Percentiles rank a stretch among this genome's conserved stretches.
phyloP scores from a whole-genome alignment of 2,329 filamentous ascomycete species.

The Neobulgaria alba region DNA sequence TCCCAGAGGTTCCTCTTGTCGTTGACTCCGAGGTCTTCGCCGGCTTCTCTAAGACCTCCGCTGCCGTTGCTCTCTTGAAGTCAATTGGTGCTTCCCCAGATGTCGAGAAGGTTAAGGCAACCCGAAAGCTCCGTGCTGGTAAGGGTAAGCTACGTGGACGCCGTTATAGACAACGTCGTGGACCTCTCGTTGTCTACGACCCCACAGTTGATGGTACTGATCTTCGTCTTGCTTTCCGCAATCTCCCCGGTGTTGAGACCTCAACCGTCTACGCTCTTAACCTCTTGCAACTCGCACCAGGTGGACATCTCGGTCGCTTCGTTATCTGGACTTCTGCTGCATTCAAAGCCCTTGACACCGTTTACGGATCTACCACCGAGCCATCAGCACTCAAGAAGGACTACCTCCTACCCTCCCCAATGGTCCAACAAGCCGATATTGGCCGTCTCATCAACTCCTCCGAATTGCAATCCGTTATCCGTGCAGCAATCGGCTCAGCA shows the following conservation, averaged over 20 bases:
- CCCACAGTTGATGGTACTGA: slow-evolving; percentile 92
- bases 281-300: slow-evolving; percentile 97
- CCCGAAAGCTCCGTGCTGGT: slow-evolving; percentile 93
- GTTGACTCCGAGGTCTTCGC: slow-evolving; percentile 86
- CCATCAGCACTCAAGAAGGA: slow-evolving; percentile 95
- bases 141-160: slow-evolving; percentile 98
- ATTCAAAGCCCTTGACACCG: slow-evolving; percentile 90
- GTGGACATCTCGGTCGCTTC: slow-evolving; percentile 98
- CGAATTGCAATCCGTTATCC: slow-evolving; percentile 94
- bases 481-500: slow-evolving; percentile 81
- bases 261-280: slow-evolving; percentile 89
- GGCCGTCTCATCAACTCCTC: slow-evolving; percentile 98
- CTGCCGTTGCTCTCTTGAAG: slow-evolving; percentile 79
- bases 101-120: slow-evolving; percentile 90
- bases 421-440: slow-evolving; percentile 91
- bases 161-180: slow-evolving; percentile 94
- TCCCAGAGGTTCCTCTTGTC: slow-evolving; percentile 96
- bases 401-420: slow-evolving; percentile 90
- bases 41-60: slow-evolving; percentile 78
- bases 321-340: slow-evolving; percentile 97
- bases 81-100: slow-evolving; percentile 84
- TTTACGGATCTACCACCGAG: slow-evolving; percentile 90
- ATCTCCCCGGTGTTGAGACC: slow-evolving; percentile 97
- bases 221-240: slow-evolving; percentile 91
- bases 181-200: slow-evolving; percentile 96